Evolutionary conservation across 371 early-diverging fungal genomes (phyloP), one percentile per base, ranked within the genome.

Genomic region (Mucor racemosus): DNA sequence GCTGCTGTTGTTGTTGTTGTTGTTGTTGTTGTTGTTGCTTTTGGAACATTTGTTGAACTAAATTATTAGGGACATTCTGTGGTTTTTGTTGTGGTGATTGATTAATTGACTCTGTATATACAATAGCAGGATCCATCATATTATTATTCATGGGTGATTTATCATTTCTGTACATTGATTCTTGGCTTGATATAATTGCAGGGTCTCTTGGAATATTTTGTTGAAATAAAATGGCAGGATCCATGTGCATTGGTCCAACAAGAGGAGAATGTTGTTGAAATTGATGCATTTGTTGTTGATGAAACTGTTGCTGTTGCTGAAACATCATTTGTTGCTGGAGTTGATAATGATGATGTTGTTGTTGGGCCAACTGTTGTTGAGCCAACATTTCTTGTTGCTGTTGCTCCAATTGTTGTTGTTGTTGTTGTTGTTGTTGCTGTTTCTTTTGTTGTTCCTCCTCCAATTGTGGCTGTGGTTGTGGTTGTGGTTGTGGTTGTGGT

Each of bases 161-260:
- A 58, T 39, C 33, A 33, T 17, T 44, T 44, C 17, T 44, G 17
- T 44, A 44, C 44, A 44, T 44, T 7, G 46, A 17, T 33, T 39
- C 31, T 31, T 59, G 60, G 34, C 41, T 34, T 21, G 54, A 65
- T 14, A 65, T 35, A 58, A 65, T 65, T 1, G 65, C 65, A 38
- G 65, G 58, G n/a, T 65, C 65, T 38, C 38, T 58, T 33, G 40
- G 54, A 7, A 38, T 36, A n/a, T 48, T 44, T 53, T 65, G 59
- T 42, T 60, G 44, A 54, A 53, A 65, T 31, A 65, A 17, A 33
- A 65, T 59, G 19, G 65, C 65, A 53, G 65, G 65, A 35, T 65
- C 59, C 15, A 59, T 33, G 35, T 31, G 46, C 61, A 40, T 62
- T 26, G 31, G 8, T 26, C 31, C 31, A 53, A 11, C 31, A 10